Conservation (phyloP, 192 early-diverging fungal species). For the Gorgonomyces haynaldii region DNA sequence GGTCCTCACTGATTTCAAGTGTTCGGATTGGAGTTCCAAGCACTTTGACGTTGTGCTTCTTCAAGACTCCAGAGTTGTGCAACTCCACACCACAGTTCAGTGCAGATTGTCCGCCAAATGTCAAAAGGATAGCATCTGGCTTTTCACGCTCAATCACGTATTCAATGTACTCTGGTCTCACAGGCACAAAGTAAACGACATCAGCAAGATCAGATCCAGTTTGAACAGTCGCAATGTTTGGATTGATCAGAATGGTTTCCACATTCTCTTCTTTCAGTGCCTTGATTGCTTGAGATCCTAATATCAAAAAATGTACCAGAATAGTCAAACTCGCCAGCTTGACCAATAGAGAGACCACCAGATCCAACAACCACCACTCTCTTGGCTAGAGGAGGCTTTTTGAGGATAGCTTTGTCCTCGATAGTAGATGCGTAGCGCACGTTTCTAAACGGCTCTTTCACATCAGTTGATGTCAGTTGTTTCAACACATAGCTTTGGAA, state of each 20-base stretch:
- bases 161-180: constrained; percentile 82
- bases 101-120: constrained; percentile 95
- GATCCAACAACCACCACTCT: constrained; percentile 92
- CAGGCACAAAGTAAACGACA: constrained; percentile 90
- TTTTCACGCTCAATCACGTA: constrained; percentile 87
- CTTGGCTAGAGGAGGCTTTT: constrained; percentile 15
- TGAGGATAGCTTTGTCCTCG: neutral
- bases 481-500: too few species aligned
- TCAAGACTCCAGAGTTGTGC: constrained; percentile 68
- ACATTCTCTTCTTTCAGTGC: constrained; percentile 84
- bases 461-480: too few species aligned
- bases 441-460: constrained; percentile 7
- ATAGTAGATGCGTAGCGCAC: neutral
- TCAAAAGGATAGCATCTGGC: constrained; percentile 89
- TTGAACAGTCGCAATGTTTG: constrained; percentile 98
- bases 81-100: constrained; percentile 91
- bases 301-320: constrained; percentile 48
- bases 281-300: constrained; percentile 94
- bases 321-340: constrained; percentile 99
- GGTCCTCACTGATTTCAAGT: constrained; percentile 82
- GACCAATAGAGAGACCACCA: constrained; percentile 90
- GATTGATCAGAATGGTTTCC: constrained; percentile 93
- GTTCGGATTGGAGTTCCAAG: constrained; percentile 92
- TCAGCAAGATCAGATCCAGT: constrained; percentile 87
- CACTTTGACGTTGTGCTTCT: constrained; percentile 74